Conservation (phyloP, 306 rosid genomes). For the Sesbania bispinosa region DNA sequence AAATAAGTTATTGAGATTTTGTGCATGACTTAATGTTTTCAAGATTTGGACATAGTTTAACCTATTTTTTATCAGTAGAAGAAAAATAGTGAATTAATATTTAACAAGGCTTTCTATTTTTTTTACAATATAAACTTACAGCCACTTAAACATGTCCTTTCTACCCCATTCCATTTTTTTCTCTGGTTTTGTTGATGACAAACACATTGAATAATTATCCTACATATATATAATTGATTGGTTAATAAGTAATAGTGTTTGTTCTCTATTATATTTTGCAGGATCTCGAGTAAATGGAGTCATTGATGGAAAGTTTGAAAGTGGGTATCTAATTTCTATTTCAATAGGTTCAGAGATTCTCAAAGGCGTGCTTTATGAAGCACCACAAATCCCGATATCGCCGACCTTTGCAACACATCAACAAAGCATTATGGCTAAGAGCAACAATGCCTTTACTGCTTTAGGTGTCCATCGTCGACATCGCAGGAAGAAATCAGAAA, state of each 20-base stretch:
- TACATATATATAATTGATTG: not conserved
- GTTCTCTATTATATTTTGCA: not conserved
- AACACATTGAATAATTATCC: not conserved
- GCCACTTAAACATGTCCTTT: not conserved
- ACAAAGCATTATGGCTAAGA: constrained; percentile 16
- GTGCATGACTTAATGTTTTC: too few relatives aligned
- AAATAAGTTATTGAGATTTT: too few relatives aligned
- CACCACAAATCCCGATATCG: constrained; percentile 30
- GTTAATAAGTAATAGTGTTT: not conserved
- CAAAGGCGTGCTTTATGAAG: constrained; percentile 70
- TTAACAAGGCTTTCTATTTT: not conserved
- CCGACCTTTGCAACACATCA: constrained; percentile 18
- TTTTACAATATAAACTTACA: not conserved
- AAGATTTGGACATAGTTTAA: too few relatives aligned
- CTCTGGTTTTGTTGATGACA: not conserved
- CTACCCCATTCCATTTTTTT: not conserved
- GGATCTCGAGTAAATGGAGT: constrained; percentile 51
- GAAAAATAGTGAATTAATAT: not conserved
- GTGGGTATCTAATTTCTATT: constrained; percentile 73
- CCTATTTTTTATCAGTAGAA: not conserved
- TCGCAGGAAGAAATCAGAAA: constrained; percentile 72
- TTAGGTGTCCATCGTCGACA: constrained; percentile 54
- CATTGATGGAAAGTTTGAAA: constrained; percentile 79
- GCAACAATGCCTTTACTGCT: constrained; percentile 21
- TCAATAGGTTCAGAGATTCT: constrained; percentile 55